phyloP scores from a whole-genome alignment of 768 basidiomycete genomes.

The Boletus sensibilis region DNA sequence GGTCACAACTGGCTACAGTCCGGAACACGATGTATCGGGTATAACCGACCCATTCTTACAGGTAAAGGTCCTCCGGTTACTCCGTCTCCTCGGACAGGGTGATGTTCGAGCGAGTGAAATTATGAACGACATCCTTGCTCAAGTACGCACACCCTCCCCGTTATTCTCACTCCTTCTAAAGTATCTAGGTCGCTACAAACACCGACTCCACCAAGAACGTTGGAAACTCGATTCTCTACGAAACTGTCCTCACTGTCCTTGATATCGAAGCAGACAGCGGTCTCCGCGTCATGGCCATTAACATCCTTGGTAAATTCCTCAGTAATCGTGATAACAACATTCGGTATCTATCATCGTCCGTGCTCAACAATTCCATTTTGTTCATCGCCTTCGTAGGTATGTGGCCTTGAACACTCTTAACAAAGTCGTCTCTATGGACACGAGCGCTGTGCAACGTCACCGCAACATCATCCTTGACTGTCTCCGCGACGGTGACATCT shows the following conservation, averaged over 20 bases:
- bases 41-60: conserved; percentile 97
- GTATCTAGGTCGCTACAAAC: conserved; percentile 89
- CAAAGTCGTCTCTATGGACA: conserved; percentile 97
- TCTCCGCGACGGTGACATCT: conserved; percentile 97
- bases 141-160: conserved; percentile 45
- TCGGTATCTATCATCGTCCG: conserved; percentile 53
- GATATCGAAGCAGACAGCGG: conserved; percentile 98
- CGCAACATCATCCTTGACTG: conserved; percentile 99
- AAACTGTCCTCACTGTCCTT: conserved; percentile 92
- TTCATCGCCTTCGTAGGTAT: conserved; percentile 54
- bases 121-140: conserved; percentile 98
- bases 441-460: conserved; percentile 96
- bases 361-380: background rate
- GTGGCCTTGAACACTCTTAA: conserved; percentile 97
- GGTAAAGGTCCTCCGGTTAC: conserved; percentile 86
- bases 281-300: conserved; percentile 98
- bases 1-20: conserved; percentile 94
- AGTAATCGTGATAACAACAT: conserved; percentile 99
- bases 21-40: conserved; percentile 98
- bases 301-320: conserved; percentile 97
- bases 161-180: conserved; percentile 1
- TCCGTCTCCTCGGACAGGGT: conserved; percentile 84
- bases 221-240: conserved; percentile 96
- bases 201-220: conserved; percentile 98
- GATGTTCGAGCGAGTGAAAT: conserved; percentile 87